A percentile compares a stretch with the other conserved stretches of the same genome.
Evolutionary conservation across 805 yeast species (phyloP).

Genomic region (Saccharomycopsis malanga): DNA sequence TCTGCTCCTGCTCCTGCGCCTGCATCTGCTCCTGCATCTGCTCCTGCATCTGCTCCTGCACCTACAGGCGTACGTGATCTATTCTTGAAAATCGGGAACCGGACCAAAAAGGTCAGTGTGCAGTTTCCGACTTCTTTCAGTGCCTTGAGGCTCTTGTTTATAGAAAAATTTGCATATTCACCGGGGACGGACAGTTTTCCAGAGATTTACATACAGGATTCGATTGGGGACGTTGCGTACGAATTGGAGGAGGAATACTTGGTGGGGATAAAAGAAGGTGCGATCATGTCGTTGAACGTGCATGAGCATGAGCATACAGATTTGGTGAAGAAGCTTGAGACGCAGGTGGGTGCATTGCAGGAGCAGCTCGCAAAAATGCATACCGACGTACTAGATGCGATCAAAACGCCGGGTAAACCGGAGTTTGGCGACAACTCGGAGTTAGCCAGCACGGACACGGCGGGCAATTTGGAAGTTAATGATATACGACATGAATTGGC

Average conservation of each 20-base stretch:
- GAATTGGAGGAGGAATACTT: conserved; percentile 70
- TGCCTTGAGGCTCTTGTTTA: conserved; percentile 61
- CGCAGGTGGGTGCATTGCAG: conserved; percentile 26
- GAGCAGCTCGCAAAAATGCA: not conserved
- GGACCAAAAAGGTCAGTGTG: conserved; percentile 45
- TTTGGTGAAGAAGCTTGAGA: conserved; percentile 21
- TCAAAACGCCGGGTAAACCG: not conserved
- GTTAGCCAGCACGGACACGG: not conserved
- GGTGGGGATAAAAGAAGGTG: conserved; percentile 51
- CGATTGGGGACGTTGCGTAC: conserved; percentile 51
- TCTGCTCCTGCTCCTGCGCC: not conserved
- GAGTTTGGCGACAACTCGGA: not conserved
- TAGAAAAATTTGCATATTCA: conserved; percentile 80
- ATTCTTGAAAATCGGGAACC: conserved; percentile 46
- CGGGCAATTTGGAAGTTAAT: conserved; percentile 27
- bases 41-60: conserved; percentile 25
- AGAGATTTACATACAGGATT: conserved; percentile 65
- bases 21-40: not conserved
- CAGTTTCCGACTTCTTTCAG: conserved; percentile 31
- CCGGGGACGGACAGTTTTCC: conserved; percentile 72
- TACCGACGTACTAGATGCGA: not conserved
- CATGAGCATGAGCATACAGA: conserved; percentile 28
- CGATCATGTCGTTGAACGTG: conserved; percentile 53
- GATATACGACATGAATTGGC: conserved; percentile 53
- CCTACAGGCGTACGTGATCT: too few species aligned